phyloP scores from a whole-genome alignment of 805 yeast genomes.

The Zygoascus biomembranicola region DNA sequence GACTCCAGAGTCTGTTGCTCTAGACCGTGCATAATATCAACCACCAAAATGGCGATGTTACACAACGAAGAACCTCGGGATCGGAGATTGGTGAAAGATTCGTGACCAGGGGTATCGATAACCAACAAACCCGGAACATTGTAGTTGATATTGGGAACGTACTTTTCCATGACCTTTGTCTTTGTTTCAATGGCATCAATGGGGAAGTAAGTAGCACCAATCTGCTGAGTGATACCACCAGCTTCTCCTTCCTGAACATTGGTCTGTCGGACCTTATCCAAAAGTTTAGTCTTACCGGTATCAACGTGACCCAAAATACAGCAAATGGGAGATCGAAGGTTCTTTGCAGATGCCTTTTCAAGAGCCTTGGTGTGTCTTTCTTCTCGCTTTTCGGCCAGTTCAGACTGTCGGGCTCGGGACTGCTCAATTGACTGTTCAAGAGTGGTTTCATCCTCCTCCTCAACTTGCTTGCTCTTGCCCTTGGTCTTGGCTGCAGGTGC shows the following conservation, averaged over 20 bases:
- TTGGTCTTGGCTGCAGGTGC: slow-evolving; percentile 13
- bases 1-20: slow-evolving; percentile 98
- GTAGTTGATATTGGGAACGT: slow-evolving; percentile 67
- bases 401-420: slow-evolving; percentile 29
- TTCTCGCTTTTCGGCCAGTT: slow-evolving; percentile 33
- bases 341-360: slow-evolving; percentile 33
- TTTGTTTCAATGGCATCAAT: slow-evolving; percentile 86
- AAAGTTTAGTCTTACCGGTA: slow-evolving; percentile 96
- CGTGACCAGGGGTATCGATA: slow-evolving; percentile 99
- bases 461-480: slow-evolving; percentile 16
- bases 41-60: slow-evolving; percentile 97
- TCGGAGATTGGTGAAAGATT: slow-evolving; percentile 94
- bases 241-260: slow-evolving; percentile 99
- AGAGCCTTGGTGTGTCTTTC: slow-evolving; percentile 30
- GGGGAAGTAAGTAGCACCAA: slow-evolving; percentile 99
- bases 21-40: slow-evolving; percentile 98
- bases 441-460: slow-evolving; percentile 27
- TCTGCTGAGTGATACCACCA: slow-evolving; percentile 99
- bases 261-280: slow-evolving; percentile 96
- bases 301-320: slow-evolving; percentile 99
- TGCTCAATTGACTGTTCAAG: slow-evolving; percentile 21
- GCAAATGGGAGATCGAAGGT: slow-evolving; percentile 97
- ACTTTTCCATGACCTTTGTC: slow-evolving; percentile 83
- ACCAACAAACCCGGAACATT: slow-evolving; percentile 96
- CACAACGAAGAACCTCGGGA: slow-evolving; percentile 98